Evolutionary conservation across 1,139 yeast genomes (phyloP).

Genomic region (Magnusiomyces ingens): DNA sequence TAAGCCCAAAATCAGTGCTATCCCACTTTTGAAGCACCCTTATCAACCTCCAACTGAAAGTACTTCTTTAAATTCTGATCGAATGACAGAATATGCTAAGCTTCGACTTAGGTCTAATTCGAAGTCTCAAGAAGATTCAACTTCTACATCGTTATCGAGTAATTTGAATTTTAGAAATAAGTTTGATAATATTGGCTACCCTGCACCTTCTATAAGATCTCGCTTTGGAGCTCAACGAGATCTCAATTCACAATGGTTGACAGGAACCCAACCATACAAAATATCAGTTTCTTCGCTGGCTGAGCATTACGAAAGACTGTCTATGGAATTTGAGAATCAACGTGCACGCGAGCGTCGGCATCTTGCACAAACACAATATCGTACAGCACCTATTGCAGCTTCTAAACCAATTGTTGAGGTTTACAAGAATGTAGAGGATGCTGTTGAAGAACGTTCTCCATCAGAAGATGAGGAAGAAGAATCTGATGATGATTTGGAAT

Average conservation of each 20-base stretch:
- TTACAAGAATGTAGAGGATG: constrained; percentile 83
- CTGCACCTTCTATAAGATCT: neutral
- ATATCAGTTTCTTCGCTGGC: constrained; percentile 36
- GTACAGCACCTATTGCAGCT: constrained; percentile 68
- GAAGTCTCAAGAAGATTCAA: neutral
- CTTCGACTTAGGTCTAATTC: neutral
- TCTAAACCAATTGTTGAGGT: constrained; percentile 89
- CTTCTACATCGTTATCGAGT: neutral
- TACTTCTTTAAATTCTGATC: neutral
- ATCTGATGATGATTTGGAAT: constrained; percentile 20
- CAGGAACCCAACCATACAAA: constrained; percentile 4
- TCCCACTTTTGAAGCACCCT: neutral
- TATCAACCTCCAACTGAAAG: neutral
- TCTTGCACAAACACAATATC: constrained; percentile 52
- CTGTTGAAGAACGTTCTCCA: constrained; percentile 49
- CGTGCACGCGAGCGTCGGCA: constrained; percentile 72
- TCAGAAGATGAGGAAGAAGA: constrained; percentile 29
- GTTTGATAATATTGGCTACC: constrained; percentile 6
- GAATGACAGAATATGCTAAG: constrained; percentile 6
- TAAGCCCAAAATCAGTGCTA: neutral
- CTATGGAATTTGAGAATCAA: constrained; percentile 80
- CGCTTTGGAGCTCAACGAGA: neutral
- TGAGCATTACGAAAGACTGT: constrained; percentile 67
- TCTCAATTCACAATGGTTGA: neutral
- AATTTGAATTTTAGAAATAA: constrained; percentile 2